phyloP scores from a whole-genome alignment of 2,329 filamentous ascomycete genomes.

The Pseudomassariella vexata region DNA sequence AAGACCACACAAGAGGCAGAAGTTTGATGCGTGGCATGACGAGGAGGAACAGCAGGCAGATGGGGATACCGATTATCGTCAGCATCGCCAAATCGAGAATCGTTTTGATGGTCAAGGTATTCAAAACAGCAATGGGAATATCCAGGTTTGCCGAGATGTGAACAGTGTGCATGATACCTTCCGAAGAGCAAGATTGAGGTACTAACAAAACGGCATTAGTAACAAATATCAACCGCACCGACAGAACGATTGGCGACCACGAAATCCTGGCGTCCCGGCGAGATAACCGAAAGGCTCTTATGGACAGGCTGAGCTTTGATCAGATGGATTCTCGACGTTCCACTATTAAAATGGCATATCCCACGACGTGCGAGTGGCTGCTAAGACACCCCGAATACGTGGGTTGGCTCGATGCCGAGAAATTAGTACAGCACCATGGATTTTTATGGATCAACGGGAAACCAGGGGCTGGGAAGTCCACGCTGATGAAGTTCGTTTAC shows the following conservation, averaged over 20 bases:
- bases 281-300: slow-evolving; percentile 5
- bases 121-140: background rate
- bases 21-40: no score
- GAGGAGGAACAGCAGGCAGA: no score
- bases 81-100: no score
- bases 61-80: no score
- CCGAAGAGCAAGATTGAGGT: no score
- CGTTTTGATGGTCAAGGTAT: background rate
- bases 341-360: slow-evolving; percentile 26
- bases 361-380: slow-evolving; percentile 35
- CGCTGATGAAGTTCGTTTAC: background rate
- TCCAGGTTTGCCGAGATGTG: background rate
- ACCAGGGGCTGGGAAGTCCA: slow-evolving; percentile 2
- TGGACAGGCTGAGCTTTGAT: slow-evolving; percentile 28
- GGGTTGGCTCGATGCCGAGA: slow-evolving; percentile 27
- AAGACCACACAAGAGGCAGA: no score
- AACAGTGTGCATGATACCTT: no score
- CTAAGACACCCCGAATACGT: slow-evolving; percentile 26
- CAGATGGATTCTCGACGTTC: slow-evolving; percentile 31
- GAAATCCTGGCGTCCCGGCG: no score
- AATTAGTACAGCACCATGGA: slow-evolving; percentile 2
- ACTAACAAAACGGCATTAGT: no score
- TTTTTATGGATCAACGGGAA: slow-evolving; percentile 1
- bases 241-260: background rate
- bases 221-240: background rate